These are phyloP conservation scores for Saprolegnia diclina DNA, from an alignment of 352 stramenopile species.

Conservation along the genomic window DNA sequence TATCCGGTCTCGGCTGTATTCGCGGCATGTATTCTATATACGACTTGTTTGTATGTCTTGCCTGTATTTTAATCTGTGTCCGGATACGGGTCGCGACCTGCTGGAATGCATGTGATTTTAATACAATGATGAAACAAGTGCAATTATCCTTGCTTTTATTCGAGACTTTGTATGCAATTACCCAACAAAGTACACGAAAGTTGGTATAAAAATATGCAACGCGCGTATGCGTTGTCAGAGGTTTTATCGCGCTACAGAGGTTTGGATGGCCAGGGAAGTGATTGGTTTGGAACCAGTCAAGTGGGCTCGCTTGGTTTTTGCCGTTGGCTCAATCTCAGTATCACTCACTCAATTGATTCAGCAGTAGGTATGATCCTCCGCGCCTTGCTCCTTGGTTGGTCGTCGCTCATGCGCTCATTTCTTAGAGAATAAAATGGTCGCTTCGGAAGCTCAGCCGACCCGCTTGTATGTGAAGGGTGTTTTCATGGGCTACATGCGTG, in stretches of 20 bases:
- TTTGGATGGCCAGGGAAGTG: slow-evolving; percentile 25
- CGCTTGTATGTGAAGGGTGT: slow-evolving; percentile 98
- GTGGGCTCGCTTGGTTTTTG: slow-evolving; percentile 9
- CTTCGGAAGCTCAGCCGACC: slow-evolving; percentile 87
- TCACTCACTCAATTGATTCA: slow-evolving; percentile 30
- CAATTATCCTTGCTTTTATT: background rate
- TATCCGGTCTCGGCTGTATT: background rate
- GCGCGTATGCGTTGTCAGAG: slow-evolving; percentile 5
- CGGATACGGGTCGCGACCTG: background rate
- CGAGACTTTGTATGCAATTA: too few relatives aligned
- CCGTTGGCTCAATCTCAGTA: slow-evolving; percentile 14
- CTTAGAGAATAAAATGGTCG: slow-evolving; percentile 84
- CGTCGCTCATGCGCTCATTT: slow-evolving; percentile 15
- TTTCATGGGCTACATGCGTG: slow-evolving; percentile 98
- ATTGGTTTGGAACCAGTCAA: slow-evolving; percentile 28
- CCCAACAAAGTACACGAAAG: background rate
- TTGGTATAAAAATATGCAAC: background rate
- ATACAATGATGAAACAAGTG: background rate
- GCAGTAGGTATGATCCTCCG: slow-evolving; percentile 19
- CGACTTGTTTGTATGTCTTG: background rate
- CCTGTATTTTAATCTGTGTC: background rate
- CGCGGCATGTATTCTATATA: background rate
- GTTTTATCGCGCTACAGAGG: slow-evolving; percentile 8
- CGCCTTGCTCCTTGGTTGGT: background rate
- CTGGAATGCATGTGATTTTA: background rate